Percentiles rank a stretch among this genome's conserved stretches.
These are phyloP conservation scores for Fraxinus xanthoxyloides DNA, from an alignment of 305 asterid genomes.

Conservation along the genomic window DNA sequence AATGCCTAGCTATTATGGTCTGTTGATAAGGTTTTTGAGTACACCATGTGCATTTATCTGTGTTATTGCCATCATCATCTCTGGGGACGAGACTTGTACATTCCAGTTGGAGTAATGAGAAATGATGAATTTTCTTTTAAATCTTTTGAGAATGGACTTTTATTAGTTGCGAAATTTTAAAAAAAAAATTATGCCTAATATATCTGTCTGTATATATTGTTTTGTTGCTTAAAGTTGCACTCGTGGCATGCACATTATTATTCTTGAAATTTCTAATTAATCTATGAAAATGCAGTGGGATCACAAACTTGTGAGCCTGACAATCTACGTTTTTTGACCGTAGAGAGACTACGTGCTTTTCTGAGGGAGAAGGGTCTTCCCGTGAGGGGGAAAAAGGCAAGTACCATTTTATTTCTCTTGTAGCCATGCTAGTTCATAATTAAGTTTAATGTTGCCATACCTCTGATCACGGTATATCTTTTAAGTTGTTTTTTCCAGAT, in stretches of 20 bases:
- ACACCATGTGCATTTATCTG: not conserved
- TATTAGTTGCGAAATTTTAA: not conserved
- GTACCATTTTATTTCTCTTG: constrained; percentile 11
- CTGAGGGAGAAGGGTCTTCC: constrained; percentile 76
- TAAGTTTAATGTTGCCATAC: not conserved
- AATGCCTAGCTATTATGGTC: not conserved
- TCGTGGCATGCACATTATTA: not conserved
- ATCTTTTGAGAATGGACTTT: not conserved
- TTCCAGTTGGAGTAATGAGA: not conserved
- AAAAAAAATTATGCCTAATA: not conserved
- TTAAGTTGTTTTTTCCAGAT: not conserved
- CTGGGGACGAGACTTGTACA: not conserved
- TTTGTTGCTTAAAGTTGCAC: not conserved
- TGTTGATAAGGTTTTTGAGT: not conserved
- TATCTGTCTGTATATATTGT: not conserved
- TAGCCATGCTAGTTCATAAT: not conserved
- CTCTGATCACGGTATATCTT: not conserved
- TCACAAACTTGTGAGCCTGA: constrained; percentile 24
- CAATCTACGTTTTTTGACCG: constrained; percentile 60
- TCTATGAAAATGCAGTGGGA: constrained; percentile 17
- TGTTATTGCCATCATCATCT: not conserved
- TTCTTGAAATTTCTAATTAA: not conserved
- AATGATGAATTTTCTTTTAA: not conserved
- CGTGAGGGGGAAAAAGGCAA: constrained; percentile 68
- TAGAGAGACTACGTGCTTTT: constrained; percentile 64